Conservation (phyloP, 2,329 filamentous ascomycete species). For the Colletotrichum costaricense region DNA sequence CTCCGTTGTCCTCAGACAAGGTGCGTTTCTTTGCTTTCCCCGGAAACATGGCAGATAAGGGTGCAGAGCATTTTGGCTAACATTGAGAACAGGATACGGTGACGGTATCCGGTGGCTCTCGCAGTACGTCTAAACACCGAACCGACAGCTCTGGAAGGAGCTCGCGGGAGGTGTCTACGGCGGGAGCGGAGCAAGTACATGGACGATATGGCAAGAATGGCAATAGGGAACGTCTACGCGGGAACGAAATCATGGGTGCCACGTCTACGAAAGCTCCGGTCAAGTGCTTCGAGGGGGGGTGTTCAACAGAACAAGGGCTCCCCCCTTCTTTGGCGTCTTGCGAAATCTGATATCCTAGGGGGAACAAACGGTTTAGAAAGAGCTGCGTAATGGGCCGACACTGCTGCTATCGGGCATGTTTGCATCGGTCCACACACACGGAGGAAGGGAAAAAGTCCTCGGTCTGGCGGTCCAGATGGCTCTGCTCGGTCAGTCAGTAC, state of each 20-base stretch:
- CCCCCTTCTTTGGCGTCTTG: not conserved
- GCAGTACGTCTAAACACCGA: slow-evolving; percentile 80
- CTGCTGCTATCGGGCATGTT: slow-evolving; percentile 8
- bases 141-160: slow-evolving; percentile 16
- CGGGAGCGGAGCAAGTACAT: slow-evolving; percentile 19
- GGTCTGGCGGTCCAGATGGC: not conserved
- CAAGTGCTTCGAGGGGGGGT: slow-evolving; percentile 4
- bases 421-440: not conserved
- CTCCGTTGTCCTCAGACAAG: slow-evolving; percentile 98
- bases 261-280: slow-evolving; percentile 26
- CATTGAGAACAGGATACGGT: slow-evolving; percentile 72
- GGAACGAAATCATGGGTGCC: slow-evolving; percentile 23
- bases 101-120: slow-evolving; percentile 93
- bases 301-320: not conserved
- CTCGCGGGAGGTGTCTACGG: slow-evolving; percentile 23
- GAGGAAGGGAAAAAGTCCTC: not conserved
- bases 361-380: not conserved
- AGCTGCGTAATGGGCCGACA: slow-evolving; percentile 25
- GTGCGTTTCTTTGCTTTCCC: slow-evolving; percentile 53
- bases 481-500: not conserved
- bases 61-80: slow-evolving; percentile 25
- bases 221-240: slow-evolving; percentile 17
- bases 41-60: not conserved
- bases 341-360: slow-evolving; percentile 14
- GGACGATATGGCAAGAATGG: slow-evolving; percentile 14